Evolutionary conservation across 2,329 filamentous ascomycete species (phyloP).

Genomic region (Akanthomyces uredinophilus): DNA sequence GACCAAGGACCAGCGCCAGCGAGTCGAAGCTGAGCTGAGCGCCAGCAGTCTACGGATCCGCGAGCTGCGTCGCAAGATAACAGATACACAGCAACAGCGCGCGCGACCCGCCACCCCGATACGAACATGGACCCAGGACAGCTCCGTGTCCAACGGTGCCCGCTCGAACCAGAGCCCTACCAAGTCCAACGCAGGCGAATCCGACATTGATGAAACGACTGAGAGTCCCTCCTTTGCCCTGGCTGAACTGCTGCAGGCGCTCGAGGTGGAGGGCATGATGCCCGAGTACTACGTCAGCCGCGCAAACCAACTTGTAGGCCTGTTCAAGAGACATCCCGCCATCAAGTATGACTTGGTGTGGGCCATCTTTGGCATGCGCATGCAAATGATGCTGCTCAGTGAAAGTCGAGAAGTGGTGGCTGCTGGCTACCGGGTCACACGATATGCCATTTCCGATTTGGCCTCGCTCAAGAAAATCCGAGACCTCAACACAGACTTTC

Average conservation of each 20-base stretch:
- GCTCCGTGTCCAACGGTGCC: slow-evolving; percentile 40
- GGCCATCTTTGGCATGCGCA: slow-evolving; percentile 87
- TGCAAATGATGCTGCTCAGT: slow-evolving; percentile 93
- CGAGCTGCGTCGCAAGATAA: slow-evolving; percentile 55
- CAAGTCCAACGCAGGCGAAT: slow-evolving; percentile 49
- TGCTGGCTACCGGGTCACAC: slow-evolving; percentile 85
- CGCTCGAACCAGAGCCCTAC: slow-evolving; percentile 55
- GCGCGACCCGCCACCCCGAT: slow-evolving; percentile 46
- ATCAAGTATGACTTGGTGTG: slow-evolving; percentile 96
- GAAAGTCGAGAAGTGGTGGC: slow-evolving; percentile 95
- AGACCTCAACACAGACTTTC: slow-evolving; percentile 80
- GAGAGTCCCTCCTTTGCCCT: slow-evolving; percentile 92
- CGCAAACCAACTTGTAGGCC: slow-evolving; percentile 86
- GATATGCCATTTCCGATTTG: slow-evolving; percentile 90
- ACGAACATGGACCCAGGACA: slow-evolving; percentile 44
- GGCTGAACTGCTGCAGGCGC: slow-evolving; percentile 80
- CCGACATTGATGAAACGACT: slow-evolving; percentile 60
- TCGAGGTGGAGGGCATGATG: slow-evolving; percentile 81
- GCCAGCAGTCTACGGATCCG: slow-evolving; percentile 73
- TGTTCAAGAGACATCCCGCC: slow-evolving; percentile 90
- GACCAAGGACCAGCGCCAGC: slow-evolving; percentile 74
- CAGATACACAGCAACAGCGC: slow-evolving; percentile 51
- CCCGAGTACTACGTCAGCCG: slow-evolving; percentile 94
- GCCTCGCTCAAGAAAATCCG: slow-evolving; percentile 86
- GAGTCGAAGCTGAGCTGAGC: slow-evolving; percentile 83